Conservation (phyloP, 306 rosid species). For the Pyrus bretschneideri region DNA sequence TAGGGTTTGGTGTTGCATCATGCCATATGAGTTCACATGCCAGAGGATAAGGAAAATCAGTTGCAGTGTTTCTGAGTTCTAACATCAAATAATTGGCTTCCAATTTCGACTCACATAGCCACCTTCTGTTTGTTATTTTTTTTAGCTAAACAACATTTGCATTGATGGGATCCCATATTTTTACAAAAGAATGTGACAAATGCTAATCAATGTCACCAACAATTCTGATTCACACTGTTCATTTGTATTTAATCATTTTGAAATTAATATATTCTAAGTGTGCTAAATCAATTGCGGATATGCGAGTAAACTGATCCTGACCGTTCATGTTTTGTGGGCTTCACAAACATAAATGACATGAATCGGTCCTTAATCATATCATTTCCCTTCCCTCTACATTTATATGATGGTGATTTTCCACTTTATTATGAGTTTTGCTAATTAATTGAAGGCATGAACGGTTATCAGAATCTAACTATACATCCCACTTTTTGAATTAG, state of each 20-base stretch:
- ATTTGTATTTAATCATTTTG: not conserved
- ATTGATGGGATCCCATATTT: not conserved
- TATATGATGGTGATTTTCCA: not conserved
- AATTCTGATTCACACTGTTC: not conserved
- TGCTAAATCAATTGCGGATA: too few relatives aligned
- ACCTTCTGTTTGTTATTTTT: not conserved
- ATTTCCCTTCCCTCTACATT: not conserved
- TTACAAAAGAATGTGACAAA: not conserved
- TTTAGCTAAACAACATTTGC: not conserved
- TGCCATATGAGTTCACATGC: not conserved
- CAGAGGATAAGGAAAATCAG: not conserved
- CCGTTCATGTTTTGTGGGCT: too few relatives aligned
- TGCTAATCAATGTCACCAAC: not conserved
- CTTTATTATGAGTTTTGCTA: too few relatives aligned
- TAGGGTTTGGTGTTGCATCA: not conserved
- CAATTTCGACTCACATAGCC: not conserved
- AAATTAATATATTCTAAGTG: not conserved
- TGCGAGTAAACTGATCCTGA: not conserved
- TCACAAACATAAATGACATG: not conserved
- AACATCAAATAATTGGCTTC: not conserved
- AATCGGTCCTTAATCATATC: not conserved
- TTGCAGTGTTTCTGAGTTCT: not conserved
- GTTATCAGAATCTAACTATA: too few relatives aligned
- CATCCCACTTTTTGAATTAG: not conserved
- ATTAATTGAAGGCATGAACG: too few relatives aligned